These are phyloP conservation scores for Ustilago nuda DNA, from an alignment of 1,284 basidiomycete species.

Conservation along the genomic window DNA sequence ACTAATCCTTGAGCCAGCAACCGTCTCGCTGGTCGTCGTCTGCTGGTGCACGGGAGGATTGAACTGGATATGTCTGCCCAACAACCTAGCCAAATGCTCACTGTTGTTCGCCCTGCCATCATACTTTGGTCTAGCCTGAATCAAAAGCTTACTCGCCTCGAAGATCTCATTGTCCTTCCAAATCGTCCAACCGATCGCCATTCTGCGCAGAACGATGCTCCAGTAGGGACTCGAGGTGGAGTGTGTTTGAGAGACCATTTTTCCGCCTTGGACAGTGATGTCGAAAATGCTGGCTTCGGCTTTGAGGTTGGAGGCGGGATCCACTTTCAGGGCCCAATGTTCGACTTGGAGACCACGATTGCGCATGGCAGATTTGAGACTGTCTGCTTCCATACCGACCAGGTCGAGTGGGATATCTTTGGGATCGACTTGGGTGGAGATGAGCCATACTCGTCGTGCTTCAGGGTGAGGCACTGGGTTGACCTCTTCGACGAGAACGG, in stretches of 20 bases:
- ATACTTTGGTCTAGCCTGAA: conserved; percentile 45
- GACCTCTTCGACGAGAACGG: conserved; percentile 18
- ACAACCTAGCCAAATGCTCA: conserved; percentile 37
- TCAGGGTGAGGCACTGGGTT: conserved; percentile 33
- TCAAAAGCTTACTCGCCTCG: conserved; percentile 31
- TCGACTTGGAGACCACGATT: conserved; percentile 50
- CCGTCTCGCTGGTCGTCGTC: conserved; percentile 14
- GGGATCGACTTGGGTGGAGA: conserved; percentile 36
- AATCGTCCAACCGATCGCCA: conserved; percentile 44
- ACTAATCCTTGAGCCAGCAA: not conserved
- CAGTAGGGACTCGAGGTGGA: conserved; percentile 36
- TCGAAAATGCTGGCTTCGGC: conserved; percentile 37
- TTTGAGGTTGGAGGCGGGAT: conserved; percentile 17
- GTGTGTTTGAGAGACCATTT: conserved; percentile 23
- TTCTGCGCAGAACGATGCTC: conserved; percentile 26
- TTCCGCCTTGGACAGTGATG: conserved; percentile 35
- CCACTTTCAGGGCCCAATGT: conserved; percentile 52
- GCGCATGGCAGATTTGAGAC: conserved; percentile 43
- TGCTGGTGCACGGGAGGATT: not conserved
- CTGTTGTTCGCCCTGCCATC: conserved; percentile 46
- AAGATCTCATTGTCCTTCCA: conserved; percentile 46
- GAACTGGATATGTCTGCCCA: conserved; percentile 39
- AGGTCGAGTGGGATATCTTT: conserved; percentile 37
- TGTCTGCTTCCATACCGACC: conserved; percentile 41
- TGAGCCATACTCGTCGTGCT: conserved; percentile 40